Evolutionary conservation across 768 basidiomycete genomes (phyloP).

Genomic region (Hypsizygus marmoreus): DNA sequence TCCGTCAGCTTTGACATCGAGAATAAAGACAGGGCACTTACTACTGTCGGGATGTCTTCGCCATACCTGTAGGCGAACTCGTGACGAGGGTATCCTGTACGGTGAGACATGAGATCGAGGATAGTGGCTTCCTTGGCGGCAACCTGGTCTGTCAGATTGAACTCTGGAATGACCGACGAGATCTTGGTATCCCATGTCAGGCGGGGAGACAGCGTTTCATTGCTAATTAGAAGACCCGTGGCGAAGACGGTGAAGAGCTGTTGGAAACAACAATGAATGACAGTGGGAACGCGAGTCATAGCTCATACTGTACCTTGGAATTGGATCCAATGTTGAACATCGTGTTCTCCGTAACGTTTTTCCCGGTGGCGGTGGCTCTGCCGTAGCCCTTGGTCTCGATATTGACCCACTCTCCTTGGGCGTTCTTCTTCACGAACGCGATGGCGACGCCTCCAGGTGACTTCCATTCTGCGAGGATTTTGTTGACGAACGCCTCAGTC

Average conservation of each 20-base stretch:
- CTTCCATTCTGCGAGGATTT: constrained; percentile 26
- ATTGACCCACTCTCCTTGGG: constrained; percentile 24
- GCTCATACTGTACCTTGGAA: constrained; percentile 31
- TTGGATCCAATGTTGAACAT: constrained; percentile 30
- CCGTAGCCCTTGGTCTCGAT: constrained; percentile 34
- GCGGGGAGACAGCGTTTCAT: constrained; percentile 21
- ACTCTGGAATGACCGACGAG: constrained; percentile 23
- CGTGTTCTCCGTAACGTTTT: constrained; percentile 25
- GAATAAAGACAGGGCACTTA: neutral
- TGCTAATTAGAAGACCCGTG: constrained; percentile 27
- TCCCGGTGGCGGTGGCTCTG: constrained; percentile 22
- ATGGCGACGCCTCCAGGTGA: constrained; percentile 28
- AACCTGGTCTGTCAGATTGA: constrained; percentile 24
- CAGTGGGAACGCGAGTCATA: too few species aligned
- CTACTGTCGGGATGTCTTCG: constrained; percentile 14
- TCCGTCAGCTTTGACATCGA: neutral
- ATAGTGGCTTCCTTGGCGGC: constrained; percentile 20
- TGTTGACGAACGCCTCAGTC: constrained; percentile 23
- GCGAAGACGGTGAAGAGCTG: constrained; percentile 26
- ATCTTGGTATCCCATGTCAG: constrained; percentile 26
- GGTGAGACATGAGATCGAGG: constrained; percentile 29
- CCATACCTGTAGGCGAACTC: constrained; percentile 12
- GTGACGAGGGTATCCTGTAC: constrained; percentile 27
- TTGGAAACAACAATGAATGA: too few species aligned
- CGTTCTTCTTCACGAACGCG: constrained; percentile 28